Evolutionary conservation across 441 rosid genomes (phyloP).

Genomic region (Mallotus repandus): DNA sequence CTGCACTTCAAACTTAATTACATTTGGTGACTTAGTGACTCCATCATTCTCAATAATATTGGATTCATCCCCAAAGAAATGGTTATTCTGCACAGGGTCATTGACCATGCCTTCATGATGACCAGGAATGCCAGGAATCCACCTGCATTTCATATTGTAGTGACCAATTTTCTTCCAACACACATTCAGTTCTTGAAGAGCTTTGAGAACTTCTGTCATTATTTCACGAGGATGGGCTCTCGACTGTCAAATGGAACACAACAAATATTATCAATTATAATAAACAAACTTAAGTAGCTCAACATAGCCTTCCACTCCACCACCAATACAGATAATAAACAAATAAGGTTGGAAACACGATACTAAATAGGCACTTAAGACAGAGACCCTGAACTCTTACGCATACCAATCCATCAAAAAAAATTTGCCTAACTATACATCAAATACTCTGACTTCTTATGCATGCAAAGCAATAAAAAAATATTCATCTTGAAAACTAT

Average conservation of each 20-base stretch:
- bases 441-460: background rate
- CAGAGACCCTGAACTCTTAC: background rate
- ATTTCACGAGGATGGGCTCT: conserved; percentile 96
- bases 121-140: conserved; percentile 68
- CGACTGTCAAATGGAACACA: conserved; percentile 50
- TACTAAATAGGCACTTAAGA: background rate
- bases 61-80: conserved; percentile 71
- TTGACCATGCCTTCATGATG: conserved; percentile 62
- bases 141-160: conserved; percentile 97
- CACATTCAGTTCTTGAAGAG: conserved; percentile 85
- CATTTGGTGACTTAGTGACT: conserved; percentile 46
- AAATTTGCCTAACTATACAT: background rate
- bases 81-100: conserved; percentile 45
- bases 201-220: conserved; percentile 92
- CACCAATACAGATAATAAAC: background rate
- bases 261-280: conserved; percentile 10
- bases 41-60: conserved; percentile 68
- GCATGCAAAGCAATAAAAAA: background rate
- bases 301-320: conserved; percentile 3
- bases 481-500: background rate
- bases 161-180: conserved; percentile 97
- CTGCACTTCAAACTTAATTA: conserved; percentile 94
- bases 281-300: background rate
- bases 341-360: background rate
- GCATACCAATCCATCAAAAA: background rate